Conservation (phyloP, 1,284 basidiomycete genomes). For the Earliella scabrosa region DNA sequence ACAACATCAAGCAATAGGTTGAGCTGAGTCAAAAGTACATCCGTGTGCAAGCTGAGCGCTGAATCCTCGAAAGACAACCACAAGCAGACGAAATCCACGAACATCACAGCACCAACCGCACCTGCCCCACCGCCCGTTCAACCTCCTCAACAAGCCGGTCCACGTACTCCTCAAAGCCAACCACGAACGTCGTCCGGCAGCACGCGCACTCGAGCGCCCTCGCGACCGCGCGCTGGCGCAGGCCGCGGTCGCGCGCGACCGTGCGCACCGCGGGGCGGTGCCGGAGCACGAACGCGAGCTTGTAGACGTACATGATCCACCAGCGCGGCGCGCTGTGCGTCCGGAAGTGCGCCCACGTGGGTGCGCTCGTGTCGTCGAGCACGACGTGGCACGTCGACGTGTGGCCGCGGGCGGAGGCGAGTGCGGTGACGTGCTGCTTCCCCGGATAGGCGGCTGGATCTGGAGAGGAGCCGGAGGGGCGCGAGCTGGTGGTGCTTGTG, state of each 20-base stretch:
- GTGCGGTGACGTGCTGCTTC: not conserved
- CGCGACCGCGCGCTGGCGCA: slow-evolving; percentile 15
- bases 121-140: slow-evolving; percentile 13
- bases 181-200: slow-evolving; percentile 13
- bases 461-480: not conserved
- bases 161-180: slow-evolving; percentile 18
- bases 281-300: slow-evolving; percentile 19
- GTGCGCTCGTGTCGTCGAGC: slow-evolving; percentile 15
- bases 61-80: too few species aligned
- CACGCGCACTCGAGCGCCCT: slow-evolving; percentile 18
- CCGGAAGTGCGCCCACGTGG: slow-evolving; percentile 19
- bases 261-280: slow-evolving; percentile 9
- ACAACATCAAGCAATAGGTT: too few species aligned
- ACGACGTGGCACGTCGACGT: slow-evolving; percentile 14
- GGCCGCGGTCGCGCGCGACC: slow-evolving; percentile 14
- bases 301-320: slow-evolving; percentile 26
- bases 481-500: not conserved
- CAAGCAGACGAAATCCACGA: too few species aligned
- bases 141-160: slow-evolving; percentile 11
- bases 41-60: too few species aligned
- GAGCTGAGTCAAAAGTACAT: too few species aligned
- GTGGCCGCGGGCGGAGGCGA: not conserved
- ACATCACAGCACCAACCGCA: too few species aligned
- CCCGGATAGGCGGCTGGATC: not conserved
- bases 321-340: slow-evolving; percentile 16